Conservation (phyloP, 768 basidiomycete species). For the Boletus sp. region DNA sequence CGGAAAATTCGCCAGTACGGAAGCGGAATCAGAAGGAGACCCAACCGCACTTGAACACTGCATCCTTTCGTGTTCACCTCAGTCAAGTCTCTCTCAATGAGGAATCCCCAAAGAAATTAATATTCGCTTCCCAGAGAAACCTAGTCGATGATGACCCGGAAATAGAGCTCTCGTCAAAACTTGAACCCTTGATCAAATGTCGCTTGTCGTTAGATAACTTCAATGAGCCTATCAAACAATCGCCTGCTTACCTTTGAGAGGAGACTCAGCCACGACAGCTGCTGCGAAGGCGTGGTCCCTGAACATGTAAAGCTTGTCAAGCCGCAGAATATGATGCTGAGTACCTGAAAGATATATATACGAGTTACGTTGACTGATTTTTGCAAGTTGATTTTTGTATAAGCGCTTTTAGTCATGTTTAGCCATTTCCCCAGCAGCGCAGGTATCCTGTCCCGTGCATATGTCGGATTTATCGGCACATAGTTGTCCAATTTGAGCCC, state of each 20-base stretch:
- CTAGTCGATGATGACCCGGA: conserved; percentile 1
- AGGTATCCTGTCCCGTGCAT: conserved; percentile 3
- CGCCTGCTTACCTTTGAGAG: not conserved
- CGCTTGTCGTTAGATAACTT: not conserved
- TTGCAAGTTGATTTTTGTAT: not conserved
- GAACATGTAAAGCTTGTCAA: not conserved
- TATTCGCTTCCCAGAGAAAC: not conserved
- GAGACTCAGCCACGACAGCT: not conserved
- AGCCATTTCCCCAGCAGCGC: not conserved
- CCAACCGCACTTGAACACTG: not conserved
- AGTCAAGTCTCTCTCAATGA: not conserved
- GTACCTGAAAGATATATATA: conserved; percentile 9
- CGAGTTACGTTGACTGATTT: not conserved
- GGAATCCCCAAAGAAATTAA: not conserved
- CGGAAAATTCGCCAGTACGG: not conserved
- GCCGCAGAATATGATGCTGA: conserved; percentile 3
- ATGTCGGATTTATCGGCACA: not conserved
- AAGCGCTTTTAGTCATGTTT: not conserved
- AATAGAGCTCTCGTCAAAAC: not conserved
- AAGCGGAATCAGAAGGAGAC: not conserved
- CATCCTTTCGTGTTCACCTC: not conserved
- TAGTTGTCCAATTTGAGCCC: not conserved
- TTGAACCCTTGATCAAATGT: not conserved
- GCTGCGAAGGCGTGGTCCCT: conserved; percentile 7
- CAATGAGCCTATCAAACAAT: not conserved